Base-by-base conservation (phyloP, 2,329 filamentous ascomycete species). In the Cadophora luteo-olivacea region DNA sequence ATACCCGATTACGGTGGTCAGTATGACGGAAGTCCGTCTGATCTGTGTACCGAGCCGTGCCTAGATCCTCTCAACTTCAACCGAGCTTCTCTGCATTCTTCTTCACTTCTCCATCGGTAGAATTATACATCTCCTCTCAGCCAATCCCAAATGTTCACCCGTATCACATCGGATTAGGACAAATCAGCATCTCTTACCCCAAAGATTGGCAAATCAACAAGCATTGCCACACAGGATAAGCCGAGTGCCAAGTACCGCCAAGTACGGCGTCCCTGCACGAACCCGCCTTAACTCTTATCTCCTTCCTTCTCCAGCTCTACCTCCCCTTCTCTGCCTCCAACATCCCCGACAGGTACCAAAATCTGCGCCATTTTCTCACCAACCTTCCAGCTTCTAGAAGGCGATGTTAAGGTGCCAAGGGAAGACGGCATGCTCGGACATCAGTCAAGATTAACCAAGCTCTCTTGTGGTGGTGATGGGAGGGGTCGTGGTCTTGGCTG, bases 201-300 rank as follows among this genome's bases (percentile, higher is more conserved):
- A 54, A 29, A 7, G n/a, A 54, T 16, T 38, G 36, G 36, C 36
- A 38, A 38, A 38, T 29, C 51, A 29, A 54, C 51, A 54, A 54
- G 51, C 51, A 11, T 54, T 32, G 51, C 51, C 24, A 54, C 24
- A 4, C 11, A 29, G 51, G 51, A 54, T 54, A 54, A 54, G 51
- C 51, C 51, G 51, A 54, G 24, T 54, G 51, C 51, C 51, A 54
- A 54, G 51, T 29, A 54, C 11, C 24, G 51, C 49, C 49, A 52
- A 54, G 51, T 32, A 25, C 36, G 3, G 14, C 7, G 36, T 5
- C 41, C 38, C 41, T 45, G 41, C 51, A 54, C 24, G 24, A 32
- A 54, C 24, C 51, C 51, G 51, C 51, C 24, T 12, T 11, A 29
- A 29, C 24, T 54, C 51, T 54, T 54, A 29, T 54, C 51, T 54